These are phyloP conservation scores for Carex kokanica DNA, from an alignment of 176 grass and related monocot genomes.

Conservation along the genomic window DNA sequence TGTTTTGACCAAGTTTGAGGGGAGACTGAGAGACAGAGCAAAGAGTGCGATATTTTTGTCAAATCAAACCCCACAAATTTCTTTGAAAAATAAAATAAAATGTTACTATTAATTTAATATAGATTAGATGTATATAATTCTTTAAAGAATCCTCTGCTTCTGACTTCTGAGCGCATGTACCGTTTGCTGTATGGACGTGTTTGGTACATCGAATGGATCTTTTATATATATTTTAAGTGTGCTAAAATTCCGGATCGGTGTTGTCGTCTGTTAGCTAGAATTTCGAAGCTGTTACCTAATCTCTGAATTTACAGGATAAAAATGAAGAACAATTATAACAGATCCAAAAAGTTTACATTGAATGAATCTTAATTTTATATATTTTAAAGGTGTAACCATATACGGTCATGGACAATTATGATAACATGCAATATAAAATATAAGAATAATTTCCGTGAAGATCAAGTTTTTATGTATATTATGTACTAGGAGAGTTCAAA, in stretches of 20 bases:
- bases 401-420: too few species aligned
- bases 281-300: conserved; percentile 9
- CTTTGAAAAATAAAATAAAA: background rate
- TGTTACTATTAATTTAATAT: too few species aligned
- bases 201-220: background rate
- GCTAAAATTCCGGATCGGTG: conserved; percentile 9
- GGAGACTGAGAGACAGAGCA: background rate
- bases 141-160: background rate
- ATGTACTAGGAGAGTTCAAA: too few species aligned
- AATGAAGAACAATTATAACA: background rate
- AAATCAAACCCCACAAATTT: conserved; percentile 9
- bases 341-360: background rate
- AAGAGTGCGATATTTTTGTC: conserved; percentile 11
- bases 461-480: too few species aligned
- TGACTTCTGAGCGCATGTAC: background rate
- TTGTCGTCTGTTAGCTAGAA: background rate
- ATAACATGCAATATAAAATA: too few species aligned
- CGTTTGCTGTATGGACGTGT: background rate
- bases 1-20: background rate
- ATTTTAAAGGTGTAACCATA: too few species aligned
- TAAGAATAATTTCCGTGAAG: too few species aligned
- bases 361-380: too few species aligned
- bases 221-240: background rate
- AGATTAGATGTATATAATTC: background rate
- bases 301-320: background rate